Conservation (phyloP, 768 basidiomycete genomes). For the Cubamyces lactineus region DNA sequence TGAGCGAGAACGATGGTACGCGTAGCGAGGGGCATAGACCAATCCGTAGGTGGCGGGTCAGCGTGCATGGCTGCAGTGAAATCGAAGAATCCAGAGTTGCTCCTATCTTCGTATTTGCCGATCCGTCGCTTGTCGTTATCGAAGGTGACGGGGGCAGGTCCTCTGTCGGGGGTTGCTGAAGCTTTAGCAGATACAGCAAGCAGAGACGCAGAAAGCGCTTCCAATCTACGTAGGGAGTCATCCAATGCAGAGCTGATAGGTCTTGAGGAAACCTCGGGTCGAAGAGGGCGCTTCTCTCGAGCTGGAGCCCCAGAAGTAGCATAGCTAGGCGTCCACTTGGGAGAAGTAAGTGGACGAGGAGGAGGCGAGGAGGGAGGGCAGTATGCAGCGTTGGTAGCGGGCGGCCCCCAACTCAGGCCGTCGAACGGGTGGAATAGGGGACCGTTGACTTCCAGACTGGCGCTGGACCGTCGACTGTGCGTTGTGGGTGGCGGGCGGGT, state of each 20-base stretch:
- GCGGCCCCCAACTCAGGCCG: too few species aligned
- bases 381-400: too few species aligned
- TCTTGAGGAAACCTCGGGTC: neutral
- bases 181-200: neutral
- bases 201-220: constrained; percentile 12
- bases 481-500: neutral
- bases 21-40: constrained; percentile 15
- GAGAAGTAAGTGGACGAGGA: too few species aligned
- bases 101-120: constrained; percentile 26
- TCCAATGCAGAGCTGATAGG: constrained; percentile 1
- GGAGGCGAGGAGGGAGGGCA: too few species aligned
- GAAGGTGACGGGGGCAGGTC: neutral
- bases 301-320: neutral
- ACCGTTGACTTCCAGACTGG: too few species aligned
- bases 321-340: neutral
- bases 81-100: constrained; percentile 12
- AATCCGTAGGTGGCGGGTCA: neutral
- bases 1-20: constrained; percentile 32
- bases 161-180: neutral
- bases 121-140: constrained; percentile 18
- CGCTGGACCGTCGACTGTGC: too few species aligned
- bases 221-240: constrained; percentile 9
- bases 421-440: too few species aligned
- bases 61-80: constrained; percentile 13
- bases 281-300: neutral